A percentile compares a stretch with the other conserved stretches of the same genome.
Evolutionary conservation across 306 rosid genomes (phyloP).

Genomic region (Malus domestica): ASM211411v1 NC_041799.1:42320501-42321000

Average conservation of each 20-base stretch:
- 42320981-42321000: conserved; percentile 82
- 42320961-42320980: conserved; percentile 71
- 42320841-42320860: conserved; percentile 82
- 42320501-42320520: conserved; percentile 7
- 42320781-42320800: conserved; percentile 68
- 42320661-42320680: conserved; percentile 19
- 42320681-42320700: conserved; percentile 10
- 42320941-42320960: conserved; percentile 47
- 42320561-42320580: conserved; percentile 48
- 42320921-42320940: conserved; percentile 58
- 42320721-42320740: conserved; percentile 46
- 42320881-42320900: conserved; percentile 82
- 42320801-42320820: conserved; percentile 72
- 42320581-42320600: conserved; percentile 13
- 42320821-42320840: conserved; percentile 87
- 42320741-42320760: conserved; percentile 73
- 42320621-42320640: not conserved
- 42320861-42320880: conserved; percentile 67
- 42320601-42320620: not conserved
- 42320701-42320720: conserved; percentile 37
- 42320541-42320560: conserved; percentile 71
- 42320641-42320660: conserved; percentile 9
- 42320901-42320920: conserved; percentile 76
- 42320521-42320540: conserved; percentile 67
- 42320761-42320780: conserved; percentile 71